Evolutionary conservation across 495 filamentous ascomycete genomes (phyloP).

Genomic region (Aspergillus bertholletiae): DNA sequence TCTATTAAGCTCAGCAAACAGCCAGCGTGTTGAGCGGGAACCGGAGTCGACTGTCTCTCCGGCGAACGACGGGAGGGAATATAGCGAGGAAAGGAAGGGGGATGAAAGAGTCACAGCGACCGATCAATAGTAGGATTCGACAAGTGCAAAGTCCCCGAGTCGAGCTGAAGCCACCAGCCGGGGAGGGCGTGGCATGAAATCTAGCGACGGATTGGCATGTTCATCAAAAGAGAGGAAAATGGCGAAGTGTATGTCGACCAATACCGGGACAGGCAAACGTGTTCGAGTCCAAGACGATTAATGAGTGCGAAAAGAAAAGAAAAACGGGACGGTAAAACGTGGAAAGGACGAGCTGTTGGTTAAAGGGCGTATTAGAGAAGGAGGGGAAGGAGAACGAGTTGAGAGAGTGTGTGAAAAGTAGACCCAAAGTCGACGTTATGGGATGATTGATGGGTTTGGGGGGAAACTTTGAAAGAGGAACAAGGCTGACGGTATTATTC

Average conservation of each 20-base stretch:
- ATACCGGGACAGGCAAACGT: conserved; percentile 11
- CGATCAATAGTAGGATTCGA: conserved; percentile 9
- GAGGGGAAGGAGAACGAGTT: not conserved
- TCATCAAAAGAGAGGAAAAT: conserved; percentile 10
- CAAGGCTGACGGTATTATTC: not conserved
- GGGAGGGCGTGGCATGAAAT: conserved; percentile 20
- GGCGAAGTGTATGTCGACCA: conserved; percentile 4
- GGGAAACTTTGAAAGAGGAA: conserved; percentile 1
- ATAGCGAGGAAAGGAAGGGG: conserved; percentile 8
- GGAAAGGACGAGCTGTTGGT: not conserved
- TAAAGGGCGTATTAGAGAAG: not conserved
- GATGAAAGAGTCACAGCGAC: not conserved
- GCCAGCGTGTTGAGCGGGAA: conserved; percentile 2
- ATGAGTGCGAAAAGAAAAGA: conserved; percentile 1
- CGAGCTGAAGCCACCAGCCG: conserved; percentile 20
- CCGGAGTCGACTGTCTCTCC: not conserved
- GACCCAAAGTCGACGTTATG: not conserved
- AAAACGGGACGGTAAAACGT: no score
- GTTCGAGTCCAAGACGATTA: not conserved
- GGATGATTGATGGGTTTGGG: conserved; percentile 21
- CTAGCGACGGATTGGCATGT: conserved; percentile 25
- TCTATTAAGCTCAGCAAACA: conserved; percentile 18
- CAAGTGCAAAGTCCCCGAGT: conserved; percentile 8
- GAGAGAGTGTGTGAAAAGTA: conserved; percentile 9
- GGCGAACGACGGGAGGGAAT: conserved; percentile 1